Evolutionary conservation across 495 filamentous ascomycete genomes (phyloP), one percentile per base, ranked within the genome.

Genomic region (Penicillium cataractarum): DNA sequence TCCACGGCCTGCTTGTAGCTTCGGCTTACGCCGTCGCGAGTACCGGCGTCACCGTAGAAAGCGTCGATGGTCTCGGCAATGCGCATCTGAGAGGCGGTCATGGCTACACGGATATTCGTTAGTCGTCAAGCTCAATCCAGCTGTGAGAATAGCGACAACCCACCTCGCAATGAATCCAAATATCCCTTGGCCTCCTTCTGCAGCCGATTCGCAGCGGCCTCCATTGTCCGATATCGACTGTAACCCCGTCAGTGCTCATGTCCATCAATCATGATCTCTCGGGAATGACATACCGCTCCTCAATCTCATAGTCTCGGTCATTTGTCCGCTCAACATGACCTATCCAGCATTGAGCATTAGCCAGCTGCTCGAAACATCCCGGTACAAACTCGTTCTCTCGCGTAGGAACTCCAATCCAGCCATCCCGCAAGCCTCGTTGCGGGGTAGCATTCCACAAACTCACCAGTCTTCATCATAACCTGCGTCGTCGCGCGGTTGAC

Each of bases 381-480:
- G 29, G 46, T 29, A 13, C 12, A 29, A n/a, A 3, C 46, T 24
- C 3, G 1, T 17, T 0, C 24, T 50, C 46, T 50, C 24, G 46
- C 24, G 40, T 51, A 51, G 48, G 7, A 31, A 21, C 29, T 13
- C 46, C 24, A 17, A 17, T 8, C 46, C 46, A 42, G 13, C 4
- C 37, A 64, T 74, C 52, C 61, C 57, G 54, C 57, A 54, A 54
- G 54, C 31, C 39, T 40, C 40, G 60, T 64, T 67, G 66, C 55
- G 69, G 70, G 66, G 67, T 66, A 66, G 49, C 50, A 55, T 37
- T 66, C 54, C 59, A 50, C 37, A 53, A 21, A 70, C 81, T 64
- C 71, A 92, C 89, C 92, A 21, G 95, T 93, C 84, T 97, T 99
- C 95, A 99, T 98, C 93, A 99, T 97, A 58, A 97, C 94, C 88